Percentiles rank a stretch among this genome's conserved stretches.
phyloP scores from a whole-genome alignment of 352 stramenopile genomes.

The Pythium brachiatum region DNA sequence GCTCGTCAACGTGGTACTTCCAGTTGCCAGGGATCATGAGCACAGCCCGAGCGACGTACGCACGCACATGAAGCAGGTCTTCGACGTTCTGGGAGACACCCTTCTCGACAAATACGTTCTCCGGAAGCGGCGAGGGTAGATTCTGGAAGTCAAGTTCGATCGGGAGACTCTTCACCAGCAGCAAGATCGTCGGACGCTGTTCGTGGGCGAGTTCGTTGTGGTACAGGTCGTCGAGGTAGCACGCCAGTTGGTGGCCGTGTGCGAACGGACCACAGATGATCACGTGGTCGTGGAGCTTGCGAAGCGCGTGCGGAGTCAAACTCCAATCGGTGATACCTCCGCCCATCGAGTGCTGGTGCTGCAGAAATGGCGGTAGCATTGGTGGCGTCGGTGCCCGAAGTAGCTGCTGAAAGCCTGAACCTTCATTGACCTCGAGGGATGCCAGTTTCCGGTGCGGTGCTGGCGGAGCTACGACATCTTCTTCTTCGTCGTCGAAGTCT shows the following conservation, averaged over 20 bases:
- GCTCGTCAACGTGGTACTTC: constrained; percentile 42
- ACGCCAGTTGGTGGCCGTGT: constrained; percentile 37
- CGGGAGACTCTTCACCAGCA: constrained; percentile 44
- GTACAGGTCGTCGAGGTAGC: constrained; percentile 45
- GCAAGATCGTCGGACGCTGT: constrained; percentile 25
- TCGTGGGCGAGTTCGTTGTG: constrained; percentile 19
- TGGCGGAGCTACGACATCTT: background rate
- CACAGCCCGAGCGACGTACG: constrained; percentile 37
- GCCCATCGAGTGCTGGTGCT: constrained; percentile 17
- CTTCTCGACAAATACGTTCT: constrained; percentile 44
- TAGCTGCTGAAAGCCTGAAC: background rate
- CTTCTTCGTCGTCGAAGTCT: background rate
- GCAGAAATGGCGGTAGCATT: constrained; percentile 17
- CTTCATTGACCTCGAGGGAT: constrained; percentile 1
- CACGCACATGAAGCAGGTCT: constrained; percentile 47
- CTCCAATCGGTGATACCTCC: constrained; percentile 26
- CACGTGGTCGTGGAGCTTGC: constrained; percentile 34
- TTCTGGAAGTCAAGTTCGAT: constrained; percentile 34
- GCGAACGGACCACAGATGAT: constrained; percentile 48
- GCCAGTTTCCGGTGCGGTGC: background rate
- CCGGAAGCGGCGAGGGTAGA: constrained; percentile 26
- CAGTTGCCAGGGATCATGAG: constrained; percentile 52
- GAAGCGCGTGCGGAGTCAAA: constrained; percentile 10
- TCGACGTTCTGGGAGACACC: constrained; percentile 50
- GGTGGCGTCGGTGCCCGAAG: constrained; percentile 6